Percentiles rank a stretch among this genome's conserved stretches.
These are phyloP conservation scores for Penicillium sp. DNA, from an alignment of 2,329 filamentous ascomycete genomes.

Conservation along the genomic window DNA sequence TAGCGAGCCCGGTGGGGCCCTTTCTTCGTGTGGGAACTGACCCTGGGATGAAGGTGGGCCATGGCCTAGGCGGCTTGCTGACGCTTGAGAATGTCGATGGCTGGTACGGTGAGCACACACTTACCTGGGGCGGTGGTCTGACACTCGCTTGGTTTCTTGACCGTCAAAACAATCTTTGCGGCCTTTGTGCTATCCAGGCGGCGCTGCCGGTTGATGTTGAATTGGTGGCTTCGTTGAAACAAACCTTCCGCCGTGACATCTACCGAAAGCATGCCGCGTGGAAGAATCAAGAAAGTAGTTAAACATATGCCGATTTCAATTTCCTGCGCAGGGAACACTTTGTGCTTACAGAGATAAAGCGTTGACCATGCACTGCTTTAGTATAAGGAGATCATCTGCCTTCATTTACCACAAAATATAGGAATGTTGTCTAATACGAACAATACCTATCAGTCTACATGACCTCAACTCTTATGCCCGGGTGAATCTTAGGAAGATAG, in stretches of 20 bases:
- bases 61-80: constrained; percentile 46
- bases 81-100: constrained; percentile 44
- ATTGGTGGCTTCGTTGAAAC: constrained; percentile 37
- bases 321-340: background rate
- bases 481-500: too few relatives aligned
- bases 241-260: constrained; percentile 45
- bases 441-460: too few relatives aligned
- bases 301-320: background rate
- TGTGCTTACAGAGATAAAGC: too few relatives aligned
- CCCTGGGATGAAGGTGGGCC: constrained; percentile 32
- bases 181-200: constrained; percentile 43
- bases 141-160: constrained; percentile 53
- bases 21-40: constrained; percentile 41
- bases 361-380: too few relatives aligned
- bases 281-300: constrained; percentile 13
- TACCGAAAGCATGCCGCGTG: constrained; percentile 41
- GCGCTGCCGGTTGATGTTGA: constrained; percentile 35
- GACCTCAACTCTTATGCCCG: too few relatives aligned
- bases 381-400: too few relatives aligned
- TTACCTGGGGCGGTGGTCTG: constrained; percentile 50
- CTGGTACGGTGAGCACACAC: constrained; percentile 46
- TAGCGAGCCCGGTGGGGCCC: constrained; percentile 32
- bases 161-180: constrained; percentile 48
- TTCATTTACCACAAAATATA: too few relatives aligned
- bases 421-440: too few relatives aligned